Base-by-base conservation (phyloP, 1,139 yeast species). In the Candida frijolesensis region DNA sequence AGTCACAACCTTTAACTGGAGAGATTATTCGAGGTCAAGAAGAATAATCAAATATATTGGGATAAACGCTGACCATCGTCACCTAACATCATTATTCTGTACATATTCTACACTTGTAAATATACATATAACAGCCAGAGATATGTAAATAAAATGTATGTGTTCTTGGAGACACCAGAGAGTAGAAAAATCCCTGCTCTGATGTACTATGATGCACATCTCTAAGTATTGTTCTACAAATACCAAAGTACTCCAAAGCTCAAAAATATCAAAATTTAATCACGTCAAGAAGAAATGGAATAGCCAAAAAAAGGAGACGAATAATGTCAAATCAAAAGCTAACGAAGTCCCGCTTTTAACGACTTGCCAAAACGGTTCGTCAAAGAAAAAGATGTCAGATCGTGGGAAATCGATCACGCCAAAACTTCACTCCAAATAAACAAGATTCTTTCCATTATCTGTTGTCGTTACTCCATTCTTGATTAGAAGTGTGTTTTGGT, bases 1-100 rank as follows among this genome's bases (percentile, higher is more conserved):
- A 78, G 53, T 64, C 82, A 11, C 97, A 91, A 65, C 89, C 92
- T 1, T 78, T 90, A 48, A 60, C 58, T 15, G 61, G 58, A 1
- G 77, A 74, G 52, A 68, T 75, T 49, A 72, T 75, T 38, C 56
- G 66, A 14, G 79, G 75, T 1, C 71, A 63, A 19, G 70, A 65
- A 19, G 49, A 38, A 4, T 19, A 33, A 19, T 14, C n/a, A 1
- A 1, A 42, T 42, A 19, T 19, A 19, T 4, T 19, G 22, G 22
- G 22, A 3, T 19, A 19, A 3, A 19, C 22, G 4, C 4, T 19
- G 22, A 19, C 4, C 22, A 19, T 19, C 22, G 3, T 19, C 22
- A 19, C 22, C 4, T 19, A 19, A 19, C 22, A 19, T 19, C 27
- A n/a, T 34, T 10, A 16, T 30, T 33, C 39, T 15, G 39, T 25